These are phyloP conservation scores for Sechiopsis laciniata DNA, from an alignment of 306 rosid species.

Conservation along the genomic window DNA sequence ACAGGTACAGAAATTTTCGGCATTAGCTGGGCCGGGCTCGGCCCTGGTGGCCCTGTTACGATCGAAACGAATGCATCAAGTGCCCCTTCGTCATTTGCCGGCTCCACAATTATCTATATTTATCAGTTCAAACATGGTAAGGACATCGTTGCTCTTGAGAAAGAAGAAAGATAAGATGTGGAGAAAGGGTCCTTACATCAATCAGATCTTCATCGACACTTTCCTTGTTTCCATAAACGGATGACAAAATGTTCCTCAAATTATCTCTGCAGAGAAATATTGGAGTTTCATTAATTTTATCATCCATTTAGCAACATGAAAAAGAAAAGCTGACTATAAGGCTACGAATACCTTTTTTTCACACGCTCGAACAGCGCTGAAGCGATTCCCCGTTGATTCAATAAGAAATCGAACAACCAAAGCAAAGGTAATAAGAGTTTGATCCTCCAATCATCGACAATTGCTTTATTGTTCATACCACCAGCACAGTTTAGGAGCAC, in stretches of 20 bases:
- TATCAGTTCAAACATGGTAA: not conserved
- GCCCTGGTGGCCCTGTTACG: slow-evolving; percentile 91
- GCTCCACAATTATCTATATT: slow-evolving; percentile 67
- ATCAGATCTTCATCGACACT: slow-evolving; percentile 79
- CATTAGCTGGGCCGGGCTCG: slow-evolving; percentile 65
- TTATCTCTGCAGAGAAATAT: slow-evolving; percentile 52
- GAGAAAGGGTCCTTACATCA: slow-evolving; percentile 39
- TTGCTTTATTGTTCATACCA: slow-evolving; percentile 94
- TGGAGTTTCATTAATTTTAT: not conserved
- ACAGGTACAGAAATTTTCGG: slow-evolving; percentile 63
- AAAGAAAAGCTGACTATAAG: slow-evolving; percentile 1
- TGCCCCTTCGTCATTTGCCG: slow-evolving; percentile 68
- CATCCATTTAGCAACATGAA: not conserved
- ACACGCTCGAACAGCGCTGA: slow-evolving; percentile 71
- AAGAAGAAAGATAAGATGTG: not conserved
- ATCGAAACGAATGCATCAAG: slow-evolving; percentile 79
- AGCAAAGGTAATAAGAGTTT: slow-evolving; percentile 68
- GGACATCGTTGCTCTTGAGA: not conserved
- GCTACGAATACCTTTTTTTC: slow-evolving; percentile 48
- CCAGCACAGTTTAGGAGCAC: slow-evolving; percentile 84
- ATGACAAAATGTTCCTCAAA: slow-evolving; percentile 51
- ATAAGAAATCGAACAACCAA: slow-evolving; percentile 66
- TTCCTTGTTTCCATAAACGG: slow-evolving; percentile 74
- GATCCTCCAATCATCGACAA: slow-evolving; percentile 94
- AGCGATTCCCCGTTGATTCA: slow-evolving; percentile 64